phyloP scores from a whole-genome alignment of 1,284 basidiomycete genomes.

The Sanghuangporus weigelae region DNA sequence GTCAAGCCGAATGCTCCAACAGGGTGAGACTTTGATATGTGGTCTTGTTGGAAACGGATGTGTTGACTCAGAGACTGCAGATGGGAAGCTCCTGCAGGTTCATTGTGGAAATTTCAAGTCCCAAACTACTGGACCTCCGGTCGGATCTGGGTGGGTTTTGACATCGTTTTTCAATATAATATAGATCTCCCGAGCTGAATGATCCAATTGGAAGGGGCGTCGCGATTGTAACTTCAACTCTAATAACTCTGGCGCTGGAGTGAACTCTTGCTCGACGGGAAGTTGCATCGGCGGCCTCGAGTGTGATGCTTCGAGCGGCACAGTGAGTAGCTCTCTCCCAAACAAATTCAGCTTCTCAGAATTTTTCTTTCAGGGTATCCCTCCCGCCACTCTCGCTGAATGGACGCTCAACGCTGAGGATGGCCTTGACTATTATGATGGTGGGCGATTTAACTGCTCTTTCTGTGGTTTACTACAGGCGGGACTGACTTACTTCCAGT shows the following conservation, averaged over 20 bases:
- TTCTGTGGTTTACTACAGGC: slow-evolving; percentile 24
- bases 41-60: too few species aligned
- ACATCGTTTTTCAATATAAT: not conserved
- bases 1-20: slow-evolving; percentile 18
- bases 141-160: slow-evolving; percentile 23
- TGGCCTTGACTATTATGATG: slow-evolving; percentile 42
- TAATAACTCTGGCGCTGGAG: slow-evolving; percentile 33
- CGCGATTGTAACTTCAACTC: slow-evolving; percentile 40
- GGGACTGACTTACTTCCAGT: slow-evolving; percentile 25
- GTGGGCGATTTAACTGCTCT: slow-evolving; percentile 24
- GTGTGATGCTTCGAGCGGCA: slow-evolving; percentile 29
- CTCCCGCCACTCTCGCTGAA: slow-evolving; percentile 55
- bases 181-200: not conserved
- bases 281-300: slow-evolving; percentile 43
- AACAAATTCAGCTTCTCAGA: not conserved
- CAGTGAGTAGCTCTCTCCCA: not conserved
- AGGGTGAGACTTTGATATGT: slow-evolving; percentile 1
- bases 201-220: slow-evolving; percentile 34
- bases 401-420: slow-evolving; percentile 41
- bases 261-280: slow-evolving; percentile 38
- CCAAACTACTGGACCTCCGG: slow-evolving; percentile 29
- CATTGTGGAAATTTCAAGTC: slow-evolving; percentile 21
- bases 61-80: slow-evolving; percentile 2
- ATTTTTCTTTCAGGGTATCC: slow-evolving; percentile 38
- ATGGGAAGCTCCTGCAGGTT: slow-evolving; percentile 23